phyloP scores from a whole-genome alignment of 1,284 basidiomycete species.

The Gomphus sp. region DNA sequence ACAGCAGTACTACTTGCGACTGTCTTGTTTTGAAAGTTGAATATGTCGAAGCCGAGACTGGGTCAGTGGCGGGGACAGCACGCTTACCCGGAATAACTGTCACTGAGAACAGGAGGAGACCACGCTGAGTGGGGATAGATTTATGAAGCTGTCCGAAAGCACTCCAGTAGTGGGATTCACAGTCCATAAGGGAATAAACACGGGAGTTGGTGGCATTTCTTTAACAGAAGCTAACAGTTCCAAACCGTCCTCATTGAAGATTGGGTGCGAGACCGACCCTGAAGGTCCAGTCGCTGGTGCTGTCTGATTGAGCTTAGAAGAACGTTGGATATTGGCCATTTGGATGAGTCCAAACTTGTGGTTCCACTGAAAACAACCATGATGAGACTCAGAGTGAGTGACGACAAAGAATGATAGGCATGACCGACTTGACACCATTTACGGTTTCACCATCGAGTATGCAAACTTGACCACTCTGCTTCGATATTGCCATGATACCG shows the following conservation, averaged over 20 bases:
- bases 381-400: background rate
- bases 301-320: constrained; percentile 35
- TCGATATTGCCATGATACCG: constrained; percentile 35
- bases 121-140: constrained; percentile 17
- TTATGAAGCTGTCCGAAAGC: constrained; percentile 21
- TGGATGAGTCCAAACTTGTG: constrained; percentile 29
- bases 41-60: constrained; percentile 23
- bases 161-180: constrained; percentile 22
- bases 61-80: constrained; percentile 25
- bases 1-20: constrained; percentile 20
- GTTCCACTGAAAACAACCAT: constrained; percentile 36
- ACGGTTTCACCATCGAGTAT: constrained; percentile 37
- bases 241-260: constrained; percentile 35
- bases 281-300: constrained; percentile 30
- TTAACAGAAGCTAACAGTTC: constrained; percentile 39
- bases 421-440: constrained; percentile 35
- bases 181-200: constrained; percentile 40
- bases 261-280: constrained; percentile 31
- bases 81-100: constrained; percentile 23
- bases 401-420: constrained; percentile 5
- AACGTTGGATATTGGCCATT: constrained; percentile 30
- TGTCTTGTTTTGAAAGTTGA: constrained; percentile 17
- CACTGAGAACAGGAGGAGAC: constrained; percentile 24
- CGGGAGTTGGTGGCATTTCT: constrained; percentile 32
- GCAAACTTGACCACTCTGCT: constrained; percentile 23